Conservation (phyloP, 1,139 yeast genomes). For the Taphrina betulina region DNA sequence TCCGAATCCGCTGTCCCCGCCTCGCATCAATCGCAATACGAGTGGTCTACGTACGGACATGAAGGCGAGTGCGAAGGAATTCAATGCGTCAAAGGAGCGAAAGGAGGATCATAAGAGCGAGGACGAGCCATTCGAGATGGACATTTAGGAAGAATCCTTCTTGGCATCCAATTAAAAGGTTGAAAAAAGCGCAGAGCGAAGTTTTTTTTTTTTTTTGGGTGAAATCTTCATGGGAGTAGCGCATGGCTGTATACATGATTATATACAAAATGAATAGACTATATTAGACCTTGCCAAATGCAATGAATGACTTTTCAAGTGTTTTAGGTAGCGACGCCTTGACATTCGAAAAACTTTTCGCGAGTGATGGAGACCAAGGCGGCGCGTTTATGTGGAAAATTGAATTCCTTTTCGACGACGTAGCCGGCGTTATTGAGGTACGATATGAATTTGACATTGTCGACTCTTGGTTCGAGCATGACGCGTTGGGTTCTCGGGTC, state of each 20-base stretch:
- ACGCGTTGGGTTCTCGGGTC: constrained; percentile 38
- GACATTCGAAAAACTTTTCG: constrained; percentile 36
- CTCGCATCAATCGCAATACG: background rate
- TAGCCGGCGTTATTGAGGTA: constrained; percentile 37
- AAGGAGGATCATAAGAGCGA: constrained; percentile 12
- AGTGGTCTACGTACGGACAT: constrained; percentile 16
- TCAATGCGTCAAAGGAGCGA: constrained; percentile 7
- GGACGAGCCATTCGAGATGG: constrained; percentile 32
- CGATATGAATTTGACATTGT: constrained; percentile 38
- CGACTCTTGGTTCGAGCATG: constrained; percentile 40
- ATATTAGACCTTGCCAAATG: no score
- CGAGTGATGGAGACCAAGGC: constrained; percentile 39
- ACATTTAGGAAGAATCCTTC: constrained; percentile 7
- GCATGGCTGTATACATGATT: no score
- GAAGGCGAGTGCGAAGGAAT: constrained; percentile 26
- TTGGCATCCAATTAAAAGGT: no score
- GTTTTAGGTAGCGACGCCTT: constrained; percentile 21
- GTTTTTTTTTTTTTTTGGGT: no score
- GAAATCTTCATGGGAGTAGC: no score
- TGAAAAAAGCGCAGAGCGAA: no score
- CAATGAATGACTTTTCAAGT: no score
- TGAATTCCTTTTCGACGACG: constrained; percentile 38
- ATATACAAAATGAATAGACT: no score
- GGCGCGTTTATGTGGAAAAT: constrained; percentile 41
- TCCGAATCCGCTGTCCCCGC: constrained; percentile 5